Base-by-base conservation (phyloP, 305 asterid species). In the Solanum chacoense region DNA sequence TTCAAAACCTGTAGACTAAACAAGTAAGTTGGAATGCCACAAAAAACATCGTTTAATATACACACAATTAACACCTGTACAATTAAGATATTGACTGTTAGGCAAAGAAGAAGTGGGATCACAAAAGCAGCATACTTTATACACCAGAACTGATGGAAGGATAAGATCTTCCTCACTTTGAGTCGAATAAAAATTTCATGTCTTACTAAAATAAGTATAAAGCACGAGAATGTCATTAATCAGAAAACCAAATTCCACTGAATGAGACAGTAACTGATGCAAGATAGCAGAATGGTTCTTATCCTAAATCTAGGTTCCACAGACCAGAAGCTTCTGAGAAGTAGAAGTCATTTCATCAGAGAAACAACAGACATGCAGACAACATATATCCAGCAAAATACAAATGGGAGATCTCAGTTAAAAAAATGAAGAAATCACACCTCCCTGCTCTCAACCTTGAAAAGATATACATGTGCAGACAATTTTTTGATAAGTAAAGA, bases 1-100 rank as follows among this genome's bases (percentile, higher is more conserved):
- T 93, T 96, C 76, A 98, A 97, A 91, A 98, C 98, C 99, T 98
- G 94, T 87, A 88, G 84, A 91, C 89, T 87, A 90, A 65, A 90
- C 88, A 4, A 69, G 75, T 35, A 80, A 74, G 79, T 78, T 75
- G 84, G 73, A 65, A 67, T 5, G 73, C 84, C 77, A 75, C 35
- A 28, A 37, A 4, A 50, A 20, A 6, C 31, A 87, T 77, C 18
- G 28, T 35, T 34, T 55, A 24, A 8, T 20, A 59, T 18, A 35
- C 84, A 63, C 29, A 67, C 38, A 87, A 77, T 55, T 35, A 50
- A 38, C 32, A 87, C 86, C 42, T 59, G 84, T 3, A 26, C 50
- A 77, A 42, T 16, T 38, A 11, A 59, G 78, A 77, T 76, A 77
- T 24, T 84, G 75, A 84, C 34, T 14, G 28, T 55, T 22, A 84